These are phyloP conservation scores for Tolypocladium nubicola DNA, from an alignment of 2,329 filamentous ascomycete species.

Conservation along the genomic window DNA sequence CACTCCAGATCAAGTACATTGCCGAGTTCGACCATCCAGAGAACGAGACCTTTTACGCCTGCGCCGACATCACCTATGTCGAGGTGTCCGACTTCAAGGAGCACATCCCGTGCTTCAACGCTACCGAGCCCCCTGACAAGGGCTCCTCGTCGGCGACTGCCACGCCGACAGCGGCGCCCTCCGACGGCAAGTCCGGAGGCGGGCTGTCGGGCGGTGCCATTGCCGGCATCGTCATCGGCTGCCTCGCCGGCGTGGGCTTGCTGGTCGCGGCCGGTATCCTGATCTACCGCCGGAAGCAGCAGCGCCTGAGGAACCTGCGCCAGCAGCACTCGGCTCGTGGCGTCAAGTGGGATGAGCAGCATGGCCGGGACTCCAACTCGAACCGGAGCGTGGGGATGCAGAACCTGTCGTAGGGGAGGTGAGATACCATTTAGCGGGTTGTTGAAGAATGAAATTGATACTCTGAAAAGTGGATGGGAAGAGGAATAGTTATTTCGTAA, in stretches of 20 bases:
- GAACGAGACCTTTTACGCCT: slow-evolving; percentile 37
- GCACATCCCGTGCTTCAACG: slow-evolving; percentile 32
- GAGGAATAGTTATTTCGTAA: no score
- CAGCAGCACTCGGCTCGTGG: slow-evolving; percentile 14
- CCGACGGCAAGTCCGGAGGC: slow-evolving; percentile 11
- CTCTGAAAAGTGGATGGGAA: no score
- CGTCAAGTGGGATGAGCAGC: slow-evolving; percentile 12
- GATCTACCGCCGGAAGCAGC: slow-evolving; percentile 29
- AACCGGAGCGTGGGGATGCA: slow-evolving; percentile 9
- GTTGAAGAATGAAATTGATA: neutral
- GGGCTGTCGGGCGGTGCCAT: slow-evolving; percentile 57
- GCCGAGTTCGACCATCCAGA: slow-evolving; percentile 30
- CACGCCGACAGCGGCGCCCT: slow-evolving; percentile 10
- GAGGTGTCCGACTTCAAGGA: slow-evolving; percentile 20
- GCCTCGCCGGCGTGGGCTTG: slow-evolving; percentile 50
- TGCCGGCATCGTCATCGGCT: slow-evolving; percentile 64
- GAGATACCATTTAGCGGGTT: neutral
- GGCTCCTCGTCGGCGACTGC: slow-evolving; percentile 2
- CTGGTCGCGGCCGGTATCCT: slow-evolving; percentile 50
- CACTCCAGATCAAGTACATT: slow-evolving; percentile 37
- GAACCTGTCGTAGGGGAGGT: slow-evolving; percentile 2
- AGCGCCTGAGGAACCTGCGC: slow-evolving; percentile 9
- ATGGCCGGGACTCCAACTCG: slow-evolving; percentile 10
- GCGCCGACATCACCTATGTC: slow-evolving; percentile 36
- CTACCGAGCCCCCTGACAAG: slow-evolving; percentile 16